Conservation (phyloP, 495 filamentous ascomycete genomes). For the Collariella sp. region DNA sequence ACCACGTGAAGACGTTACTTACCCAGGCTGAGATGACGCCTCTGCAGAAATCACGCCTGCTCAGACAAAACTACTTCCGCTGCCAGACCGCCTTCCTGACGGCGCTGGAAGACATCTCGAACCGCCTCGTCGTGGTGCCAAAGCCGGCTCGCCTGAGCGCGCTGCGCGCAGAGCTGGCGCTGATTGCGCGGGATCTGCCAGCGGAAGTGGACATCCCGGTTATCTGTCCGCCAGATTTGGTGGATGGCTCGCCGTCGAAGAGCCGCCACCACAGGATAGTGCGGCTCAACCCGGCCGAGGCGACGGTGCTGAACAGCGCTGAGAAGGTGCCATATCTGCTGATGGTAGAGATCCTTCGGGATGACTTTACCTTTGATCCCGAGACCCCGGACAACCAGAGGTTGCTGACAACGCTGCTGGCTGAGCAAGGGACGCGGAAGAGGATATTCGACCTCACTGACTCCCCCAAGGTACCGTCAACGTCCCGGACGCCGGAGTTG, state of each 20-base stretch:
- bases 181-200: conserved; percentile 63
- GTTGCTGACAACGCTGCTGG: conserved; percentile 49
- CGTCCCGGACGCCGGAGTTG: conserved; percentile 29
- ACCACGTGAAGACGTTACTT: conserved; percentile 38
- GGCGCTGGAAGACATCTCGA: conserved; percentile 68
- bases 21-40: conserved; percentile 47
- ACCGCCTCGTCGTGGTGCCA: conserved; percentile 62
- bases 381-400: conserved; percentile 54
- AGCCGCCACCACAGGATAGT: conserved; percentile 69
- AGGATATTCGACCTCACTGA: conserved; percentile 59
- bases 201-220: conserved; percentile 70
- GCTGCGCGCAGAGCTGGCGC: conserved; percentile 62
- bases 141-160: conserved; percentile 69
- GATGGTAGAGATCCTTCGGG: conserved; percentile 65
- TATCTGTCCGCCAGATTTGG: conserved; percentile 59
- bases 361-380: conserved; percentile 69
- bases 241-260: conserved; percentile 52
- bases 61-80: conserved; percentile 66
- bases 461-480: conserved; percentile 26
- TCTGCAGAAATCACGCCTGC: conserved; percentile 50
- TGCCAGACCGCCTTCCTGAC: conserved; percentile 63
- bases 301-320: conserved; percentile 69
- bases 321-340: conserved; percentile 69
- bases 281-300: conserved; percentile 66
- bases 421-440: conserved; percentile 52